Conservation (phyloP, 2,329 filamentous ascomycete species). For the Monosporascus sp. region DNA sequence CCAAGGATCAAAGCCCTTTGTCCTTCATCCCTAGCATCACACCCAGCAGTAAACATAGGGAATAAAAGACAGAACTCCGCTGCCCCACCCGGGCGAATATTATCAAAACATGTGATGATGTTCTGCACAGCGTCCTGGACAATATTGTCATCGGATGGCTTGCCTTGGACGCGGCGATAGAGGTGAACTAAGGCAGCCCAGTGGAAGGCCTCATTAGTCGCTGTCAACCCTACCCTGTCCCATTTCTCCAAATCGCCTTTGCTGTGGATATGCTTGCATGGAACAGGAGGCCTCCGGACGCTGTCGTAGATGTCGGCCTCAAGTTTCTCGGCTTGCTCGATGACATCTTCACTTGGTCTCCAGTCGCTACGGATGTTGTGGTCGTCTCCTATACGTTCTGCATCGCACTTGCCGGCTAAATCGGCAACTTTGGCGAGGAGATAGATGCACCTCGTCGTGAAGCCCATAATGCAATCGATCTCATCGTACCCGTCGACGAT, state of each 20-base stretch:
- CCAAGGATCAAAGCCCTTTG: constrained; percentile 58
- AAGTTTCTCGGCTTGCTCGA: constrained; percentile 52
- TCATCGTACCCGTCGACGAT: constrained; percentile 53
- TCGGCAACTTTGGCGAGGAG: constrained; percentile 68
- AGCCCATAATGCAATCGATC: constrained; percentile 78
- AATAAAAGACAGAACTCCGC: constrained; percentile 73
- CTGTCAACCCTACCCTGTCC: constrained; percentile 59
- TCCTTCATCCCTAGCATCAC: constrained; percentile 55
- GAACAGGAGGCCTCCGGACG: constrained; percentile 35
- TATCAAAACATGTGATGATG: constrained; percentile 57
- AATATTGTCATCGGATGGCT: constrained; percentile 47
- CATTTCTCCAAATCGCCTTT: constrained; percentile 47
- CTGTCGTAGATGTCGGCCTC: constrained; percentile 57
- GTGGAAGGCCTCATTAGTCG: constrained; percentile 74
- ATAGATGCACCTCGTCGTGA: constrained; percentile 65
- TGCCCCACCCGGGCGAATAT: constrained; percentile 59
- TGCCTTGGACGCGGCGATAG: constrained; percentile 65
- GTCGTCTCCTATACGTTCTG: constrained; percentile 52
- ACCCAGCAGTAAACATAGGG: constrained; percentile 78
- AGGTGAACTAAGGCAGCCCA: constrained; percentile 74
- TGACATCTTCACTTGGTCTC: constrained; percentile 50
- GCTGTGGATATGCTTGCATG: constrained; percentile 41
- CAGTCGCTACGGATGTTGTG: constrained; percentile 48
- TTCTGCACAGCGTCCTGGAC: constrained; percentile 59
- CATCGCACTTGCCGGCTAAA: constrained; percentile 63